phyloP scores from a whole-genome alignment of 345 rosid species.

The Atalantia buxifolia region DNA sequence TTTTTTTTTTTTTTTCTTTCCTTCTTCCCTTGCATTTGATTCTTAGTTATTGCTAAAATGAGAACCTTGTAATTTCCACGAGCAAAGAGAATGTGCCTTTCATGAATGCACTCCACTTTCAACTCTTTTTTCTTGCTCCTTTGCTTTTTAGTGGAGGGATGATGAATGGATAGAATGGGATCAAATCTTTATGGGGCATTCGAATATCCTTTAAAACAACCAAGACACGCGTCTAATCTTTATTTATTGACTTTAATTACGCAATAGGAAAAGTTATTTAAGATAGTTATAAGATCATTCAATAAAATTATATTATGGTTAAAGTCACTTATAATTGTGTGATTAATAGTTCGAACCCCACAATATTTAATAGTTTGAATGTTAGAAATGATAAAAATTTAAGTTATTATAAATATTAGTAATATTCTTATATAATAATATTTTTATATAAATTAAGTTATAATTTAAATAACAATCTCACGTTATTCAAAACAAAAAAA shows the following conservation, averaged over 20 bases:
- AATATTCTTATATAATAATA: too few species aligned
- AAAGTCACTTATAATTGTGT: too few species aligned
- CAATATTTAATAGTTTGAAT: too few species aligned
- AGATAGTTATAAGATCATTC: too few species aligned
- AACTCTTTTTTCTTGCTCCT: background rate
- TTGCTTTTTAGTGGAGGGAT: background rate
- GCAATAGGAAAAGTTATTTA: too few species aligned
- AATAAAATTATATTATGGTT: too few species aligned
- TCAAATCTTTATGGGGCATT: background rate
- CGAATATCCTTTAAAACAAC: background rate
- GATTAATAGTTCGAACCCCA: too few species aligned
- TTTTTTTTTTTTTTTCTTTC: too few species aligned
- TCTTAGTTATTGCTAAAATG: background rate
- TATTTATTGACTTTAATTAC: too few species aligned
- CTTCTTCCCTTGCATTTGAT: background rate
- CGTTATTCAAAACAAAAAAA: rapidly evolving
- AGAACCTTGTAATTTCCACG: background rate
- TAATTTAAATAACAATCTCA: too few species aligned
- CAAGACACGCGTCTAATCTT: too few species aligned
- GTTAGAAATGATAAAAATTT: rapidly evolving
- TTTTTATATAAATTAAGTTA: too few species aligned
- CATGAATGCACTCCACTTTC: background rate
- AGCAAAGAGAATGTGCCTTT: background rate
- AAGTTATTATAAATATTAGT: rapidly evolving
- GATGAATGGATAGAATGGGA: background rate